Base-by-base conservation (phyloP, 352 stramenopile species). In the Pythium coloratum region DNA sequence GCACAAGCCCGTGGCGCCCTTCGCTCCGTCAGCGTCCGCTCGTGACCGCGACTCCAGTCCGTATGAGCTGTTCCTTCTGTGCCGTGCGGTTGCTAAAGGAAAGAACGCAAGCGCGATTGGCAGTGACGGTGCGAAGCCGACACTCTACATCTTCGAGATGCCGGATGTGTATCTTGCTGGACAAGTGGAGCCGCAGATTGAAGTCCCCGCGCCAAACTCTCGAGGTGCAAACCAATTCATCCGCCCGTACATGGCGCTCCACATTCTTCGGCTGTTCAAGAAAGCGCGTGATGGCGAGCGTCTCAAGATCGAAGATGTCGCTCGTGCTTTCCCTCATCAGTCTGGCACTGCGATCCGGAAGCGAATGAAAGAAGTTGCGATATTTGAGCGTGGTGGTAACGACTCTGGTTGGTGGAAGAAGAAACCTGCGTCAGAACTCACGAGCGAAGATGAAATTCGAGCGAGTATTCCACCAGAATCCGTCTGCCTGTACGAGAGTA, bases 391-490 rank as follows among this genome's bases (percentile, higher is more conserved):
- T 59, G 85, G 85, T 64, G 88, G 88, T 47, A 91, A 89, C 55
- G 85, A 92, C 55, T 90, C 81, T 0, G 85, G 88, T 5, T 94
- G 80, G 84, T 95, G 88, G 88, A 92, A 87, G 54, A 93, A 90
- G 66, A 93, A 92, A 46, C 64, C 81, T 7, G 64, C 73, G 14
- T 81, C 76, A 3, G 72, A 87, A 56, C 64, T 92, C 7, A 80
- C 82, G 49, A 91, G 76, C 55, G 84, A 92, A 54, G 87, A 95
- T 49, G 87, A 91, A 44, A 89, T 92, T 51, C 78, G 81, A 20
- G 81, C 77, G 6, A 91, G 73, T 50, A 89, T 95, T 53, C 77
- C 80, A 2, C 20, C 87, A 13, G 87, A 95, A 64, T 88, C 79
- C 26, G 87, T 95, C 16, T 95, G 87, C 60, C 71, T 95, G 30